Conservation (phyloP, 495 filamentous ascomycete species). For the Apodospora peruviana region DNA sequence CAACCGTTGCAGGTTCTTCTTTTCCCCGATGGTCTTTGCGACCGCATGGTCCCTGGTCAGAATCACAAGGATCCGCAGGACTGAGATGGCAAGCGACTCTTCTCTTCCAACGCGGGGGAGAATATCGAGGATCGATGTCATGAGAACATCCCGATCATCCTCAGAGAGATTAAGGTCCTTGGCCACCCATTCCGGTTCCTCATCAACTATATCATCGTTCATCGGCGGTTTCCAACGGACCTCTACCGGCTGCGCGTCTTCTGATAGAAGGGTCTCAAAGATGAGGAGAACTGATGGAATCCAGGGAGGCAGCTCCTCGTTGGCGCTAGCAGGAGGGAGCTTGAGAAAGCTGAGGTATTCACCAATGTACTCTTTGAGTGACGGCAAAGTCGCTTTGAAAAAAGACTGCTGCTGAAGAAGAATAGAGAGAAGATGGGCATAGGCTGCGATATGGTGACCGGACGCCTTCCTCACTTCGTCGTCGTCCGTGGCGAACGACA, state of each 20-base stretch:
- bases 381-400: constrained; percentile 67
- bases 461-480: constrained; percentile 70
- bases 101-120: constrained; percentile 84
- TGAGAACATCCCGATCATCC: constrained; percentile 62
- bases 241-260: constrained; percentile 74
- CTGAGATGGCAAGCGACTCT: constrained; percentile 73
- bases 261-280: constrained; percentile 80
- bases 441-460: constrained; percentile 64
- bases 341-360: constrained; percentile 77
- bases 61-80: constrained; percentile 81
- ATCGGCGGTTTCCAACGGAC: constrained; percentile 66
- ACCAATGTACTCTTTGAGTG: constrained; percentile 71
- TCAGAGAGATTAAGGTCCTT: constrained; percentile 59
- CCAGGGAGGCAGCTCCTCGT: constrained; percentile 81
- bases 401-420: constrained; percentile 78
- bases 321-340: constrained; percentile 56
- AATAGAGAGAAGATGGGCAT: constrained; percentile 86
- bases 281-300: constrained; percentile 85
- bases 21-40: constrained; percentile 73
- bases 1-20: constrained; percentile 78
- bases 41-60: constrained; percentile 74
- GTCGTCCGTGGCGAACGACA: constrained; percentile 73
- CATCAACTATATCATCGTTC: constrained; percentile 47
- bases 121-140: constrained; percentile 72
- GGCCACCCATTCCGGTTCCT: constrained; percentile 49